A percentile compares a stretch with the other conserved stretches of the same genome.
Conservation (phyloP, 2,329 filamentous ascomycete species). For the Fusarium mangiferae region DNA sequence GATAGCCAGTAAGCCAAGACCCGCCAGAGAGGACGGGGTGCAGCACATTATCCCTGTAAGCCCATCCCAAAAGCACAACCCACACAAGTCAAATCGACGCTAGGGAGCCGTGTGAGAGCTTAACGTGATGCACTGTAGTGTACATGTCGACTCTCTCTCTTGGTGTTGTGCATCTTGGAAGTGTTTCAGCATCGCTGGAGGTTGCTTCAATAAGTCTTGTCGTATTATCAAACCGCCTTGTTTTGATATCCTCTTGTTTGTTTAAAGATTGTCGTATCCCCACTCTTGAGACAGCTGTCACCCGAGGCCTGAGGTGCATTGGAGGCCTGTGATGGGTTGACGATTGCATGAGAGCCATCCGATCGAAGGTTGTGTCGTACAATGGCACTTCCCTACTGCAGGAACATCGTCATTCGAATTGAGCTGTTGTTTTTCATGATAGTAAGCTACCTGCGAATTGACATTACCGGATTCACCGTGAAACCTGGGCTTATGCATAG, state of each 20-base stretch:
- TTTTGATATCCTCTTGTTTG: conserved; percentile 10
- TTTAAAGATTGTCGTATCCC: conserved; percentile 2
- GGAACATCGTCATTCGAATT: conserved; percentile 9
- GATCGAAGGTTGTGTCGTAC: conserved; percentile 18
- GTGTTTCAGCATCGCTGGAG: conserved; percentile 30
- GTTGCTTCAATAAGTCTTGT: conserved; percentile 22
- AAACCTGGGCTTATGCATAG: background rate
- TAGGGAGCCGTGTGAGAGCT: conserved; percentile 33
- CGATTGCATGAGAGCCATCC: background rate
- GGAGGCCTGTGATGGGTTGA: conserved; percentile 14
- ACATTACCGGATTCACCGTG: conserved; percentile 3
- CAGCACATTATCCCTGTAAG: conserved; percentile 20
- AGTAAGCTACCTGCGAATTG: background rate
- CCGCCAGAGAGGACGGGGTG: conserved; percentile 26
- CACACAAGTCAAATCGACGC: conserved; percentile 30
- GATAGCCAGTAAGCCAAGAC: conserved; percentile 28
- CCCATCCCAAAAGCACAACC: conserved; percentile 10
- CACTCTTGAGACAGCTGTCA: conserved; percentile 27
- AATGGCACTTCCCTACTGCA: conserved; percentile 13
- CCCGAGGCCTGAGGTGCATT: conserved; percentile 13
- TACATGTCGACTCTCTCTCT: conserved; percentile 11
- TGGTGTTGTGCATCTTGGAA: conserved; percentile 1
- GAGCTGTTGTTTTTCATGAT: background rate
- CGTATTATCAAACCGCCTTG: conserved; percentile 9
- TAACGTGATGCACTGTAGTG: conserved; percentile 18